These are phyloP conservation scores for Talaromyces sp. DNA, from an alignment of 2,329 filamentous ascomycete species.

Conservation along the genomic window DNA sequence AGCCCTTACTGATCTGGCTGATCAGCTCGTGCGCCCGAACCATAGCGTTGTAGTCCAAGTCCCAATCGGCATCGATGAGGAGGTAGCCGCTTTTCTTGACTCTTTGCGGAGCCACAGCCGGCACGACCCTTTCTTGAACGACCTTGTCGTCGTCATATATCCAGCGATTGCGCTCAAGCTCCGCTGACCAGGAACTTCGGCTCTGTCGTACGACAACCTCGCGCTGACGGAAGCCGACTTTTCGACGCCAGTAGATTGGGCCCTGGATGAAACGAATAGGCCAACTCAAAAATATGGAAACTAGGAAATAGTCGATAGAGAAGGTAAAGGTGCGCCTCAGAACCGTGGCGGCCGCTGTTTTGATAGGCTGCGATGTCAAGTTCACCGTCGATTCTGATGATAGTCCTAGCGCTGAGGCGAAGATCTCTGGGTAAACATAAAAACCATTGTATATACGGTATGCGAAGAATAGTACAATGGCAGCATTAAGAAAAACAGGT, in stretches of 20 bases:
- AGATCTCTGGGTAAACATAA: conserved; percentile 69
- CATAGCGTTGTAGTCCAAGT: conserved; percentile 83
- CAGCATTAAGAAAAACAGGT: conserved; percentile 71
- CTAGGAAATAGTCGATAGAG: conserved; percentile 68
- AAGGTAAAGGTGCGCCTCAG: conserved; percentile 62
- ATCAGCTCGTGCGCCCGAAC: conserved; percentile 67
- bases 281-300: conserved; percentile 69
- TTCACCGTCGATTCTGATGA: conserved; percentile 65
- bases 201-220: conserved; percentile 81
- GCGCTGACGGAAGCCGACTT: conserved; percentile 69
- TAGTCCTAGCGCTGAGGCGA: conserved; percentile 63
- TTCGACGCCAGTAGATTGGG: conserved; percentile 70
- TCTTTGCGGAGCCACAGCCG: conserved; percentile 65
- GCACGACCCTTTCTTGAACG: conserved; percentile 56
- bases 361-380: conserved; percentile 55
- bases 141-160: conserved; percentile 53
- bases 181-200: conserved; percentile 63
- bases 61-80: conserved; percentile 80
- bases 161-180: conserved; percentile 50
- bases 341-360: conserved; percentile 56
- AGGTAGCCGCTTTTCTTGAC: conserved; percentile 83
- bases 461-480: conserved; percentile 61
- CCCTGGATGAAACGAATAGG: conserved; percentile 66
- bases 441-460: conserved; percentile 66
- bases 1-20: conserved; percentile 42